These are phyloP conservation scores for Calocera cornea DNA, from an alignment of 768 basidiomycete genomes.

Conservation along the genomic window DNA sequence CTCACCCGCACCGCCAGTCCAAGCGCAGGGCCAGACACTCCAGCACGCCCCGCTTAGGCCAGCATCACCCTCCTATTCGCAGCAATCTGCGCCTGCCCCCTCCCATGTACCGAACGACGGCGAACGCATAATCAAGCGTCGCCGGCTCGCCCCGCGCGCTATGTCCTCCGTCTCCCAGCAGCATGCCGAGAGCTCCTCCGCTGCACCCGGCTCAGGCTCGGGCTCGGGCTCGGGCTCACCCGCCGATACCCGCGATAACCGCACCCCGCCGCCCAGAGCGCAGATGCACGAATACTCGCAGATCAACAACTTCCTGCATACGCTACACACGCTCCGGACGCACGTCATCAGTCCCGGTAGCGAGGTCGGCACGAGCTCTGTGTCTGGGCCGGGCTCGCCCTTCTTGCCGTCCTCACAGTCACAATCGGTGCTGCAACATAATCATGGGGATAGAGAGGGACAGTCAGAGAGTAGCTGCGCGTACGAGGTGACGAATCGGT, in stretches of 20 bases:
- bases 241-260: background rate
- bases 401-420: background rate
- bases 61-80: too few species aligned
- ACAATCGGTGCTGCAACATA: background rate
- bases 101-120: too few species aligned
- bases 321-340: background rate
- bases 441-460: background rate
- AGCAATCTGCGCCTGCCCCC: too few species aligned
- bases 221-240: background rate
- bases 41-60: too few species aligned
- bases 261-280: background rate
- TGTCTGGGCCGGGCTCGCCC: background rate
- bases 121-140: too few species aligned
- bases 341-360: background rate
- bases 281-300: background rate
- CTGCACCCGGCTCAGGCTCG: background rate
- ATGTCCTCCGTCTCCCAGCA: too few species aligned
- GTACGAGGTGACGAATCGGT: background rate
- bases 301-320: conserved; percentile 1
- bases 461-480: background rate
- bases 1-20: background rate
- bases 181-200: background rate
- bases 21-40: background rate
- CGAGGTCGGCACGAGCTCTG: background rate
- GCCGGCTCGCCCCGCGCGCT: too few species aligned